Evolutionary conservation across 495 filamentous ascomycete species (phyloP).

Genomic region (Chlorociboria aeruginascens): DNA sequence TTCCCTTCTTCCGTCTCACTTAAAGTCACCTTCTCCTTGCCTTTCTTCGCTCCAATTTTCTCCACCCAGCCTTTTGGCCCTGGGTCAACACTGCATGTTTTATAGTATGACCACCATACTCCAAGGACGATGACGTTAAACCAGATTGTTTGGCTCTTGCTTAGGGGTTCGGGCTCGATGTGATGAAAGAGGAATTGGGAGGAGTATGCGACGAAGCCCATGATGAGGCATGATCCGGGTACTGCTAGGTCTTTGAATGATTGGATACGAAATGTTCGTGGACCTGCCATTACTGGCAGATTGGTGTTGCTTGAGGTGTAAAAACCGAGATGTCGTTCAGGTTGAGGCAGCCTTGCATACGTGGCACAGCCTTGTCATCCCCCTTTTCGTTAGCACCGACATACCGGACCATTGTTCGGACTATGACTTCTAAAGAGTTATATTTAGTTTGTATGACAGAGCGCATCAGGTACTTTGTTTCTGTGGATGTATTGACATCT

Average conservation of each 20-base stretch:
- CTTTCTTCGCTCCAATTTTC: conserved; percentile 1
- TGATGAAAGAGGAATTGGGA: conserved; percentile 76
- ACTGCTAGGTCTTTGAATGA: conserved; percentile 39
- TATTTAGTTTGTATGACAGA: too few relatives aligned
- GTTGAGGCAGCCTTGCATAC: not conserved
- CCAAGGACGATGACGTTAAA: conserved; percentile 66
- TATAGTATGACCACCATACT: conserved; percentile 71
- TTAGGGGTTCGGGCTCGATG: conserved; percentile 57
- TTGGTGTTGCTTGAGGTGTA: not conserved
- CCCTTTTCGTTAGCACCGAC: too few relatives aligned
- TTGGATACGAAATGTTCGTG: conserved; percentile 1
- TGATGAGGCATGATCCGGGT: conserved; percentile 54
- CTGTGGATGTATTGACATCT: too few relatives aligned
- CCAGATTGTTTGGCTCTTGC: conserved; percentile 41
- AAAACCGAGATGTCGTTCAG: too few relatives aligned
- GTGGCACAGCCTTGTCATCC: not conserved
- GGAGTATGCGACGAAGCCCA: conserved; percentile 69
- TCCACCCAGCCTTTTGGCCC: conserved; percentile 34
- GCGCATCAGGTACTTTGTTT: too few relatives aligned
- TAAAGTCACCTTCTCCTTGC: conserved; percentile 5
- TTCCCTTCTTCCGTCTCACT: conserved; percentile 13
- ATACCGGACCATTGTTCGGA: too few relatives aligned
- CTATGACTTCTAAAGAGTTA: too few relatives aligned
- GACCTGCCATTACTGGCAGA: not conserved
- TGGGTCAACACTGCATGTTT: conserved; percentile 66